phyloP scores from a whole-genome alignment of 2,329 filamentous ascomycete species.

The Cryphonectria japonica region DNA sequence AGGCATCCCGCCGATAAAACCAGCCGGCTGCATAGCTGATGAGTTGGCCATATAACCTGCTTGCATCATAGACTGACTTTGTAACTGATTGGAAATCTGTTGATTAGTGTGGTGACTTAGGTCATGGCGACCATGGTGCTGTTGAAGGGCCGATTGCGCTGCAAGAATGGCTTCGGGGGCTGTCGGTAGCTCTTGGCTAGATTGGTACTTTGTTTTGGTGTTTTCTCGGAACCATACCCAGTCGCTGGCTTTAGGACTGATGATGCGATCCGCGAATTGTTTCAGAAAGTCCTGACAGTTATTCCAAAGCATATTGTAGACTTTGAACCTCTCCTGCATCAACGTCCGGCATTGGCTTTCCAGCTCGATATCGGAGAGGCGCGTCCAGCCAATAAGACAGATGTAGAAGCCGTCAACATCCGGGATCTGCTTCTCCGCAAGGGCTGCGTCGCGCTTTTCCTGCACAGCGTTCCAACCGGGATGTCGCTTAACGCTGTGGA shows the following conservation, averaged over 20 bases:
- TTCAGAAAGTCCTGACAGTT: neutral
- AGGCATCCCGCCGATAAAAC: neutral
- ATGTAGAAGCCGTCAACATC: neutral
- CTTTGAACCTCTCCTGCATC: neutral
- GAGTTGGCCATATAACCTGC: neutral
- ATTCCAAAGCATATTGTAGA: neutral
- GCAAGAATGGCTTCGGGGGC: neutral
- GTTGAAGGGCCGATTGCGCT: neutral
- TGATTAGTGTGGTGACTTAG: neutral
- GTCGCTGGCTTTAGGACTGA: neutral
- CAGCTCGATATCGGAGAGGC: neutral
- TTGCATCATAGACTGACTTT: neutral
- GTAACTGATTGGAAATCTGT: neutral
- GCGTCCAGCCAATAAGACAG: neutral
- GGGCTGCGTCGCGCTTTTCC: neutral
- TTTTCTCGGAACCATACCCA: neutral
- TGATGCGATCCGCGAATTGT: neutral
- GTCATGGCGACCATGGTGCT: neutral
- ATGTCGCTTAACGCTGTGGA: neutral
- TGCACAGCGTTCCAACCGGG: neutral
- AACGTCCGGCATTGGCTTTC: neutral
- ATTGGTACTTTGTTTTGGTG: neutral
- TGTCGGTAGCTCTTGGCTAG: neutral
- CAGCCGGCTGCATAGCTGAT: neutral
- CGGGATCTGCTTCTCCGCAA: neutral